These are phyloP conservation scores for Kodamaea plutei DNA, from an alignment of 1,139 yeast species.

Conservation along the genomic window DNA sequence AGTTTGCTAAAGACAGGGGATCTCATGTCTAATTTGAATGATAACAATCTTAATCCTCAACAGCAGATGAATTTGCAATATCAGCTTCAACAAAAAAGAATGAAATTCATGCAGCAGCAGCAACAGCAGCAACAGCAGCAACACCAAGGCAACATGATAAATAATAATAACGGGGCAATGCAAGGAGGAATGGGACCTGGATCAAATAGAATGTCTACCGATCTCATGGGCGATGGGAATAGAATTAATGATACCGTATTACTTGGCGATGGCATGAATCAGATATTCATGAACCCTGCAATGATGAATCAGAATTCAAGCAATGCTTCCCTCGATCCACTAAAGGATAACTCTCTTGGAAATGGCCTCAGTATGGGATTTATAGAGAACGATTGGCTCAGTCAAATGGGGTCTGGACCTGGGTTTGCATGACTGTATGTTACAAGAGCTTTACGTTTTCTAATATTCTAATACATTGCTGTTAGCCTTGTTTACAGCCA, in stretches of 20 bases:
- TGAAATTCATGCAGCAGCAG: constrained; percentile 11
- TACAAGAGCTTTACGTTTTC: background rate
- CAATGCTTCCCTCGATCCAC: constrained; percentile 6
- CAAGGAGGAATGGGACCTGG: background rate
- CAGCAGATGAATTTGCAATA: constrained; percentile 11
- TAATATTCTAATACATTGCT: too few relatives aligned
- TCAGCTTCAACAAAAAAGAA: constrained; percentile 15
- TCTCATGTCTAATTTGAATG: background rate
- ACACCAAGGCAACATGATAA: constrained; percentile 1
- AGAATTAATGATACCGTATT: constrained; percentile 2
- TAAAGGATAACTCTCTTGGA: constrained; percentile 8
- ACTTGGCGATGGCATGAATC: constrained; percentile 8
- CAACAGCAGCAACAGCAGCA: constrained; percentile 1
- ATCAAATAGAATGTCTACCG: too few relatives aligned
- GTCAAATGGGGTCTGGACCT: constrained; percentile 36
- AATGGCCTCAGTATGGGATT: constrained; percentile 10
- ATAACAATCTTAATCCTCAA: background rate
- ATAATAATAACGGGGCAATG: constrained; percentile 2
- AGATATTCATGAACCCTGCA: constrained; percentile 10
- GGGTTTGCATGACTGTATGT: constrained; percentile 18
- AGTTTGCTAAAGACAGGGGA: too few relatives aligned
- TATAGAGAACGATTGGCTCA: constrained; percentile 29
- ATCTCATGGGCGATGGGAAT: constrained; percentile 1
- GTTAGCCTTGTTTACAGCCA: too few relatives aligned
- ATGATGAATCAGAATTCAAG: constrained; percentile 7